Evolutionary conservation across 2,329 filamentous ascomycete species (phyloP), one percentile per base, ranked within the genome.

Genomic region (Davidsoniella neocaledoniae): DNA sequence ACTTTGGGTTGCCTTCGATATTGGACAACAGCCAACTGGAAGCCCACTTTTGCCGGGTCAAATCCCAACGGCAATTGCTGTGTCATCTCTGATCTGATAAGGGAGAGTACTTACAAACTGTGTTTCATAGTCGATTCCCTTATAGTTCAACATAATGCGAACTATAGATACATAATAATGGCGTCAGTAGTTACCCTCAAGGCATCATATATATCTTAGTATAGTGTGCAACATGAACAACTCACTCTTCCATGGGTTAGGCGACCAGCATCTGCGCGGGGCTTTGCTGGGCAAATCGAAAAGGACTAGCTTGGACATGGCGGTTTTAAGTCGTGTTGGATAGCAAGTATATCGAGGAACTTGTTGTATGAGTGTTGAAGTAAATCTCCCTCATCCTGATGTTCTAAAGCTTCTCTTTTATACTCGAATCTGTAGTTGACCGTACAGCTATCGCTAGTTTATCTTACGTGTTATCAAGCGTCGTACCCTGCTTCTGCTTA

Each of bases 211-310:
- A n/a, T 36, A 6, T 49, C 17, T 19, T 9, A 16, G 26, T 36
- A 14, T 5, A 10, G 23, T 4, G 4, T 21, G 21, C 21, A 16
- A 29, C 16, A 23, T 5, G 23, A 16, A 21, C 6, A 25, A 46
- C 58, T 57, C 63, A 81, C 79, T 76, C 64, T 81, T 85, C 80
- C 79, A 85, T 0, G 80, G 74, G 59, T 85, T 86, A 43, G 74
- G 63, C 1, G 79, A 81, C 81, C 81, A 85, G 6, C 63, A 63
- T 38, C 65, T 60, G 14, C 64, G 65, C 17, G 64, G 60, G 21
- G 55, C 62, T 58, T 67, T 72, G 61, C 68, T 77, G 2, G 79
- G 73, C 2, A 85, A 61, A 59, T 85, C 81, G 56, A 76, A 82
- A 1, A 85, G 60, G 7, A 73, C 64, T 37, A 80, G 65, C 41